Conservation (phyloP, 2,329 filamentous ascomycete species). For the Tothia fuscella region DNA sequence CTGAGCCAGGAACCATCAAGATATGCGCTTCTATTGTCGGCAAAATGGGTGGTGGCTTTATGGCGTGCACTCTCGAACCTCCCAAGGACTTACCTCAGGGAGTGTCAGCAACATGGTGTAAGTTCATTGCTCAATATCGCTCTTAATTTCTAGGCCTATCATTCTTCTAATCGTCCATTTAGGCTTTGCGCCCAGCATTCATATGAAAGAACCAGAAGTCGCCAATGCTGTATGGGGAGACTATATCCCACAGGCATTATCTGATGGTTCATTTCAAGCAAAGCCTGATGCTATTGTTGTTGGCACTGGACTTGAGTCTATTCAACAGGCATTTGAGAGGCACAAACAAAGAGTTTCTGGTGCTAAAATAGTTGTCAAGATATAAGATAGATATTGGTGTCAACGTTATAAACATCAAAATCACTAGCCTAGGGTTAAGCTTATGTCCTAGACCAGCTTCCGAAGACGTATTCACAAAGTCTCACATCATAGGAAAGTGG, state of each 20-base stretch:
- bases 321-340: slow-evolving; percentile 17
- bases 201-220: slow-evolving; percentile 7
- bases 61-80: slow-evolving; percentile 12
- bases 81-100: slow-evolving; percentile 12
- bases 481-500: too few relatives aligned
- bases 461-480: too few relatives aligned
- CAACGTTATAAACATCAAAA: too few relatives aligned
- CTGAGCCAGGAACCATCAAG: background rate
- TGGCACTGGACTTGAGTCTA: slow-evolving; percentile 18
- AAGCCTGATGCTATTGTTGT: slow-evolving; percentile 17
- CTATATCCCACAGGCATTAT: slow-evolving; percentile 14
- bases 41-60: slow-evolving; percentile 3
- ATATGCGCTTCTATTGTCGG: background rate
- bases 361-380: slow-evolving; percentile 9
- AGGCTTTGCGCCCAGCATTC: slow-evolving; percentile 8
- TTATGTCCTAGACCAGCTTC: too few relatives aligned
- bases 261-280: slow-evolving; percentile 10
- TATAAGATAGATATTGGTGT: background rate
- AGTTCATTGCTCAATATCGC: background rate
- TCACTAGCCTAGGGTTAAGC: background rate
- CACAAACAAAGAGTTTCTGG: slow-evolving; percentile 9
- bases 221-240: slow-evolving; percentile 10
- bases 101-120: slow-evolving; percentile 11
- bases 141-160: background rate
- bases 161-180: background rate